A percentile compares a stretch with the other conserved stretches of the same genome.
These are phyloP conservation scores for Zygosaccharomyces bisporus DNA, from an alignment of 805 yeast species.

Conservation along the genomic window DNA sequence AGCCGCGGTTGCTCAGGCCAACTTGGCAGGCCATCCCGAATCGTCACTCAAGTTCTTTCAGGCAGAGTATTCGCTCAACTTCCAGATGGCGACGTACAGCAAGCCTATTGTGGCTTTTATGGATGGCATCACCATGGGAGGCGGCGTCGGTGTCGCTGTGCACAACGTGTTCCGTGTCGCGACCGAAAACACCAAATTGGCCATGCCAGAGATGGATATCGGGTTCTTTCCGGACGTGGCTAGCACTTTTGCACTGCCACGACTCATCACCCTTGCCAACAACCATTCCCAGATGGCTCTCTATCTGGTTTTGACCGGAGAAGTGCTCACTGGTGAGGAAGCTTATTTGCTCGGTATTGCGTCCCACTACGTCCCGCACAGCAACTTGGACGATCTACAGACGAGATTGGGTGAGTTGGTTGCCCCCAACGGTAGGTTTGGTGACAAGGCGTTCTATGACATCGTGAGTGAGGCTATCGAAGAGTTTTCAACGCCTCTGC, in stretches of 20 bases:
- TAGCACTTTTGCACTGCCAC: slow-evolving; percentile 81
- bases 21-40: slow-evolving; percentile 43
- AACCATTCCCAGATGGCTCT: slow-evolving; percentile 74
- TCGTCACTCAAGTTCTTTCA: slow-evolving; percentile 66
- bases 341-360: slow-evolving; percentile 82
- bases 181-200: slow-evolving; percentile 85
- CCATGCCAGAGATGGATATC: slow-evolving; percentile 98
- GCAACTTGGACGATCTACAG: slow-evolving; percentile 57
- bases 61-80: slow-evolving; percentile 77
- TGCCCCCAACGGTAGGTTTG: slow-evolving; percentile 18
- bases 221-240: slow-evolving; percentile 98
- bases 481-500: slow-evolving; percentile 69
- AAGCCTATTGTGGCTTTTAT: slow-evolving; percentile 84
- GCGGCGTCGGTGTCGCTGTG: slow-evolving; percentile 89
- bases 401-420: slow-evolving; percentile 63
- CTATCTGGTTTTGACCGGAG: slow-evolving; percentile 84
- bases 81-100: slow-evolving; percentile 70
- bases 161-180: slow-evolving; percentile 92
- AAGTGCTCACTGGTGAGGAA: slow-evolving; percentile 70
- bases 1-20: slow-evolving; percentile 65
- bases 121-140: slow-evolving; percentile 97
- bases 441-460: slow-evolving; percentile 30
- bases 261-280: slow-evolving; percentile 43
- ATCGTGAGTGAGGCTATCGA: slow-evolving; percentile 71
- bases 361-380: slow-evolving; percentile 79